A percentile compares a stretch with the other conserved stretches of the same genome.
These are phyloP conservation scores for Fusarium citri DNA, from an alignment of 2,329 filamentous ascomycete species.

Conservation along the genomic window DNA sequence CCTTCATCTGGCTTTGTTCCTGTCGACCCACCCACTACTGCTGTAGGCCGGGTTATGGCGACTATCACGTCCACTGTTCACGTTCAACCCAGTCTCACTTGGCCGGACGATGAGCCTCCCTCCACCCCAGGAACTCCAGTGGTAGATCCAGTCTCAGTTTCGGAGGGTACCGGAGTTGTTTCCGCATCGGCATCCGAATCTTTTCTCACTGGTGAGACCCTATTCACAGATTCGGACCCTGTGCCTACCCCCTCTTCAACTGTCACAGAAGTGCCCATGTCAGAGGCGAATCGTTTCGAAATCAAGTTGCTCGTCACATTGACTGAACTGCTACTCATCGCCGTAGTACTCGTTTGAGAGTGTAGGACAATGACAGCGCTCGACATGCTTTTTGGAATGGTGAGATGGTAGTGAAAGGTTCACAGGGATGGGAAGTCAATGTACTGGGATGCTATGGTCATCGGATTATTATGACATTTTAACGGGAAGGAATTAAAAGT, in stretches of 20 bases:
- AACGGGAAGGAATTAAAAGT: not conserved
- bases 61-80: not conserved
- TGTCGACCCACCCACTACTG: not conserved
- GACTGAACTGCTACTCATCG: slow-evolving; percentile 45
- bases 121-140: not conserved
- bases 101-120: not conserved
- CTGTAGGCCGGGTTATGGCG: not conserved
- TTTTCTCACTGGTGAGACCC: slow-evolving; percentile 10
- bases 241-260: slow-evolving; percentile 33
- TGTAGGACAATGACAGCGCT: not conserved
- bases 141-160: slow-evolving; percentile 1
- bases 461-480: not conserved
- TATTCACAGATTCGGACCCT: slow-evolving; percentile 32
- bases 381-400: not conserved
- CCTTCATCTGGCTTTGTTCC: not conserved
- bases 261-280: slow-evolving; percentile 45
- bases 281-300: slow-evolving; percentile 42
- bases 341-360: slow-evolving; percentile 29
- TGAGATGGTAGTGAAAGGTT: not conserved
- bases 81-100: slow-evolving; percentile 2
- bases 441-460: not conserved
- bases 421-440: not conserved
- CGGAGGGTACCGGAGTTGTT: not conserved
- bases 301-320: slow-evolving; percentile 40
- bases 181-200: not conserved